Evolutionary conservation across 2,329 filamentous ascomycete genomes (phyloP).

Genomic region (Nemania serpens): DNA sequence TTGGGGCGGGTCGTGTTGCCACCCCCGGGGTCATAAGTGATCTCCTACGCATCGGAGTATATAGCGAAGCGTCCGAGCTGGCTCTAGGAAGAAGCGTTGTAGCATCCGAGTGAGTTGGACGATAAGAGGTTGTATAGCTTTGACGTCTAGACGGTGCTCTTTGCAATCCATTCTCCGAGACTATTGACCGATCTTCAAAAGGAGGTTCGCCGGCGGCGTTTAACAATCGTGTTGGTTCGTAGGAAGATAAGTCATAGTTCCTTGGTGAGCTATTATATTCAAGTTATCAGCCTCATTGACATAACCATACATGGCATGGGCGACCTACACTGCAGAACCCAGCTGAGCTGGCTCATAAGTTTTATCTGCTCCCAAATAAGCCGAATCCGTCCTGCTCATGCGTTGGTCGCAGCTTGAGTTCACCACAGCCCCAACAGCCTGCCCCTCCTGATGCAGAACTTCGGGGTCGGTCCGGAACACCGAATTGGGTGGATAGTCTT

Average conservation of each 20-base stretch:
- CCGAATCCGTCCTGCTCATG: constrained; percentile 41
- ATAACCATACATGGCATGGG: background rate
- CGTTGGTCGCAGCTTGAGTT: constrained; percentile 30
- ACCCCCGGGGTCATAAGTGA: constrained; percentile 41
- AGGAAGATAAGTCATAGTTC: constrained; percentile 49
- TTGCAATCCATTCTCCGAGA: constrained; percentile 44
- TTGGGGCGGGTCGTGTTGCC: constrained; percentile 37
- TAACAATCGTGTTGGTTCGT: constrained; percentile 51
- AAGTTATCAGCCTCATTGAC: constrained; percentile 22
- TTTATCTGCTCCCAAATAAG: constrained; percentile 36
- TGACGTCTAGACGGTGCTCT: constrained; percentile 45
- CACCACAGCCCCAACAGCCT: constrained; percentile 38
- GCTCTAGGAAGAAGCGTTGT: constrained; percentile 43
- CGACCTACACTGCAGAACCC: constrained; percentile 15
- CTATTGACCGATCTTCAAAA: constrained; percentile 41
- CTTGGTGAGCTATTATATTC: constrained; percentile 39
- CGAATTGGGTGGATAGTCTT: constrained; percentile 32
- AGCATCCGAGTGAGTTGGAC: constrained; percentile 29
- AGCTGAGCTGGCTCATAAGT: constrained; percentile 19
- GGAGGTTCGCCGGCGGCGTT: constrained; percentile 45
- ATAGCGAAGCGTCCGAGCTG: constrained; percentile 50
- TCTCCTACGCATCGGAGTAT: constrained; percentile 41
- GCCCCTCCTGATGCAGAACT: constrained; percentile 36
- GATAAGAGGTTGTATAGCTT: constrained; percentile 41
- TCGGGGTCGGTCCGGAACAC: constrained; percentile 47